Evolutionary conservation across 192 early-diverging fungal species (phyloP), one percentile per base, ranked within the genome.

Genomic region (Backusella westeae): DNA sequence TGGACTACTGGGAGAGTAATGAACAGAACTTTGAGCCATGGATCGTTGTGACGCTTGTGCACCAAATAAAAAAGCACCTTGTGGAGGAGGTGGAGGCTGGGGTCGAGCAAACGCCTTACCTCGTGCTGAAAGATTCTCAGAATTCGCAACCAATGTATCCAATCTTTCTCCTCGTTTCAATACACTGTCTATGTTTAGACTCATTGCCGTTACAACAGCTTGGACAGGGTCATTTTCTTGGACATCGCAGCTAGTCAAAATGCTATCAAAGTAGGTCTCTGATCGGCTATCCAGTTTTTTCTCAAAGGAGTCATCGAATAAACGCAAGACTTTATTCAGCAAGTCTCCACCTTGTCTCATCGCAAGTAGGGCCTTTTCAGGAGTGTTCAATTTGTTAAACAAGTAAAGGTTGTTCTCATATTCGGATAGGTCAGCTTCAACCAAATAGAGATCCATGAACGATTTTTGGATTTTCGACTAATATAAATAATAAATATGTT

Each of bases 401-500:
- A 73, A 69, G n/a, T 73, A 72, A 3, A 84, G 41, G 6, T 77
- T 53, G 1, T 39, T 35, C 19, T 65, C 77, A 38, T 80, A 88
- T 21, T 71, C 42, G 10, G 76, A 70, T 1, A 88, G n/a, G n/a
- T 80, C 75, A 0, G 46, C 73, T 4, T 78, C 85, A 36, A 85
- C 73, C 53, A 88, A 42, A 67, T 85, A 88, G 6, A 76, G 38
- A 35, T 88, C 87, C 77, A 88, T 73, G 17, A 88, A 88, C 0
- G 81, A 79, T 41, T 81, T 84, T 29, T 84, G 46, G 26, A 88
- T 10, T 75, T 88, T 88, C 71, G 80, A 83, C 87, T 88, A 80
- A 41, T 32, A 34, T 34, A 67, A 41, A 38, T 68, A 36, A 29
- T 63, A 12, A 63, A 69, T 15, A 10, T 7, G 21, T 21, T 17